Conservation (phyloP, 2,329 filamentous ascomycete genomes). For the Orbilia blumenaviensis region DNA sequence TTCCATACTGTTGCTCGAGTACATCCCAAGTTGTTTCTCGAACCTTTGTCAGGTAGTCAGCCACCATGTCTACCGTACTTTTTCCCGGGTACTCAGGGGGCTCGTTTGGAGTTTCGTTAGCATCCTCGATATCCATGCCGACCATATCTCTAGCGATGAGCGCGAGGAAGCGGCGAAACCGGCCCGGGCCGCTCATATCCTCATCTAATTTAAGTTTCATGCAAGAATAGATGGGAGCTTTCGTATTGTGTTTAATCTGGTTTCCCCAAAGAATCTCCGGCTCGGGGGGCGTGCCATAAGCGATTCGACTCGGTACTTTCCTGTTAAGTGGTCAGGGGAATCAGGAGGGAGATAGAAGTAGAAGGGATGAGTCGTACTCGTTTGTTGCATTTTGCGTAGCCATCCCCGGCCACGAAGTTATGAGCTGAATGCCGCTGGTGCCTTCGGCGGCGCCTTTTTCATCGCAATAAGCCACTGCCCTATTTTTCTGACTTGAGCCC, state of each 20-base stretch:
- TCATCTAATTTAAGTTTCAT: slow-evolving; percentile 59
- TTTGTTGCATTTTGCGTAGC: slow-evolving; percentile 55
- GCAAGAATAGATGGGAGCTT: slow-evolving; percentile 59
- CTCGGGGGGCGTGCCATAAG: slow-evolving; percentile 37
- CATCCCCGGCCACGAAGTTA: slow-evolving; percentile 58
- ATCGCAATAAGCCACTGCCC: slow-evolving; percentile 59
- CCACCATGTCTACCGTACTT: slow-evolving; percentile 58
- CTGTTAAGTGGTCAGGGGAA: slow-evolving; percentile 53
- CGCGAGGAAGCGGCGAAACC: slow-evolving; percentile 55
- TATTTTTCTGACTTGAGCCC: neutral
- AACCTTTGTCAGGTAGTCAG: slow-evolving; percentile 58
- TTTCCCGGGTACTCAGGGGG: slow-evolving; percentile 52
- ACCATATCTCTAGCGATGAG: slow-evolving; percentile 36
- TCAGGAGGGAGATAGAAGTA: slow-evolving; percentile 36
- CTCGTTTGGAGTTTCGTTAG: neutral
- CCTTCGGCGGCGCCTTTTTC: slow-evolving; percentile 47
- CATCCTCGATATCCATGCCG: slow-evolving; percentile 11
- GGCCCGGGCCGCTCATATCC: slow-evolving; percentile 49
- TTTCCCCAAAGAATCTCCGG: slow-evolving; percentile 55
- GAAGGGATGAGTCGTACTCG: slow-evolving; percentile 58
- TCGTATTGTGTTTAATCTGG: slow-evolving; percentile 56
- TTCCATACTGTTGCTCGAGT: slow-evolving; percentile 56
- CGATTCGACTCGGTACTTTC: neutral
- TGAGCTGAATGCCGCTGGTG: slow-evolving; percentile 55
- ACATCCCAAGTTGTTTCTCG: slow-evolving; percentile 42